These are phyloP conservation scores for Calonectria montana DNA, from an alignment of 2,329 filamentous ascomycete species.

Conservation along the genomic window DNA sequence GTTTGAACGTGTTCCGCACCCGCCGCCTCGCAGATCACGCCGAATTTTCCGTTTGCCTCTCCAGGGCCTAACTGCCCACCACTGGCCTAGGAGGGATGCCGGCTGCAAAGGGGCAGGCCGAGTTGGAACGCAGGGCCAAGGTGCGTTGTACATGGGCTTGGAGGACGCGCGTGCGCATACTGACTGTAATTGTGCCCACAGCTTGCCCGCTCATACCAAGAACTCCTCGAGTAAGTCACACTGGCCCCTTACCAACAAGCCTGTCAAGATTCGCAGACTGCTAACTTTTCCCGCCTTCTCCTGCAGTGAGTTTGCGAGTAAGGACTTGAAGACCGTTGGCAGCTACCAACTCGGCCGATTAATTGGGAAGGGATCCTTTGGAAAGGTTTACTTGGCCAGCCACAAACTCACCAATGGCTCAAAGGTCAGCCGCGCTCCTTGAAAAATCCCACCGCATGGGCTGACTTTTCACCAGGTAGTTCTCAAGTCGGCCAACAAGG, in stretches of 20 bases:
- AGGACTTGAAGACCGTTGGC: conserved; percentile 90
- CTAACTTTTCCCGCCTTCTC: not conserved
- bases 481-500: conserved; percentile 96
- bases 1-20: conserved; percentile 21
- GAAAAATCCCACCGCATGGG: not conserved
- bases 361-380: conserved; percentile 98
- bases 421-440: conserved; percentile 70
- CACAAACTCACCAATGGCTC: conserved; percentile 99
- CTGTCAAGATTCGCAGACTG: not conserved
- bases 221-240: conserved; percentile 85
- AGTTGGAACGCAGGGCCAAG: conserved; percentile 73
- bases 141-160: conserved; percentile 45
- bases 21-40: conserved; percentile 7
- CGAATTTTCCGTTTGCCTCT: conserved; percentile 29
- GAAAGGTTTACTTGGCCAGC: conserved; percentile 94
- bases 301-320: conserved; percentile 90
- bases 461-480: conserved; percentile 75
- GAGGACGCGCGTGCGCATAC: not conserved
- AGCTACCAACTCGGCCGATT: conserved; percentile 93
- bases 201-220: conserved; percentile 97
- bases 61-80: conserved; percentile 36
- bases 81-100: conserved; percentile 59
- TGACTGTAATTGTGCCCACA: conserved; percentile 49
- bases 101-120: conserved; percentile 66
- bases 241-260: not conserved